Conservation (phyloP, 805 yeast genomes). For the Suhomyces prunicola region DNA sequence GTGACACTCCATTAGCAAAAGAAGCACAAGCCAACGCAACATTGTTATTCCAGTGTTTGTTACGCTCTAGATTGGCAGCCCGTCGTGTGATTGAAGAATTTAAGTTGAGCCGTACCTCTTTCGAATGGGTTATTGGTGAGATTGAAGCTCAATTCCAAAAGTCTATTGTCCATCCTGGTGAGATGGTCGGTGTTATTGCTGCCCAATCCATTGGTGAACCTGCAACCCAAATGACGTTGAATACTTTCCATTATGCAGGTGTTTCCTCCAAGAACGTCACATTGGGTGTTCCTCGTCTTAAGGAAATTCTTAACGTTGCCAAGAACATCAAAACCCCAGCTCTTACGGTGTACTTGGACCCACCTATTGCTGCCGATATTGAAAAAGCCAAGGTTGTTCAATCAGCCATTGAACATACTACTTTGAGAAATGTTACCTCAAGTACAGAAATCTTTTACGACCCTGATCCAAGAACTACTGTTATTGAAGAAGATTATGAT, state of each 20-base stretch:
- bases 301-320: conserved; percentile 97
- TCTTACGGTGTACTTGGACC: conserved; percentile 84
- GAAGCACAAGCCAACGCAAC: conserved; percentile 96
- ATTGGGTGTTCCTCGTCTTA: conserved; percentile 95
- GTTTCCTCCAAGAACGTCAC: conserved; percentile 95
- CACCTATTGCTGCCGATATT: conserved; percentile 79
- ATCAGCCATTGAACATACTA: conserved; percentile 95
- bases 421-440: conserved; percentile 91
- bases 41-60: conserved; percentile 80
- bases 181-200: conserved; percentile 97
- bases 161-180: conserved; percentile 93
- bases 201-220: conserved; percentile 99
- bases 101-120: conserved; percentile 77
- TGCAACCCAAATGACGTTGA: conserved; percentile 96
- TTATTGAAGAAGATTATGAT: conserved; percentile 93
- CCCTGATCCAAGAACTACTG: conserved; percentile 97
- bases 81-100: conserved; percentile 92
- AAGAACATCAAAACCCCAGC: conserved; percentile 99
- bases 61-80: conserved; percentile 87
- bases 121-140: conserved; percentile 95
- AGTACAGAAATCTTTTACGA: conserved; percentile 96
- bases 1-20: conserved; percentile 63
- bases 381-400: conserved; percentile 93
- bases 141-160: conserved; percentile 90
- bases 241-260: conserved; percentile 98